Conservation (phyloP, 2,329 filamentous ascomycete genomes). For the Coleophoma crateriformis region DNA sequence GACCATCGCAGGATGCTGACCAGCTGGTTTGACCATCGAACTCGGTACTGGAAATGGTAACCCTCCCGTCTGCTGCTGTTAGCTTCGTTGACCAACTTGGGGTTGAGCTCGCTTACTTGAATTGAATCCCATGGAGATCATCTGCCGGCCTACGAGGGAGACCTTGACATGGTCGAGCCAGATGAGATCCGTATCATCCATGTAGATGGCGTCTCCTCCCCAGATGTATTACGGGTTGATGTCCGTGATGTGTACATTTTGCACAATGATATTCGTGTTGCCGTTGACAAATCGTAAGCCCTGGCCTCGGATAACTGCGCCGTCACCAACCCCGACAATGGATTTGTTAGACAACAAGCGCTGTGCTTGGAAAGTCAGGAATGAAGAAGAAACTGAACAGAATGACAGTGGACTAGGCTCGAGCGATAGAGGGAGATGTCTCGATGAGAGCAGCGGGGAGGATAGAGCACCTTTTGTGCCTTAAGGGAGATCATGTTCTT, state of each 20-base stretch:
- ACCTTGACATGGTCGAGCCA: slow-evolving; percentile 35
- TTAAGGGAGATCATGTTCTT: too few species aligned
- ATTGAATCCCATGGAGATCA: slow-evolving; percentile 30
- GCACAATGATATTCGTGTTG: slow-evolving; percentile 14
- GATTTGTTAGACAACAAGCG: neutral
- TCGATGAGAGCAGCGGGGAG: too few species aligned
- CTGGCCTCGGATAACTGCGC: neutral
- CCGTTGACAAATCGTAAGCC: slow-evolving; percentile 1
- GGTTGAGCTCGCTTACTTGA: too few species aligned
- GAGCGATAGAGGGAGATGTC: too few species aligned
- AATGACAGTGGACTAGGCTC: too few species aligned
- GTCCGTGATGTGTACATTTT: slow-evolving; percentile 35
- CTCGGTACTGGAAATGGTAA: slow-evolving; percentile 55
- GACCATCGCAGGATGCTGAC: slow-evolving; percentile 51
- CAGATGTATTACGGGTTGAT: slow-evolving; percentile 29
- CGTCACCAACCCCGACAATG: neutral
- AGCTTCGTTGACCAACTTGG: slow-evolving; percentile 31
- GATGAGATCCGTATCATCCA: slow-evolving; percentile 23
- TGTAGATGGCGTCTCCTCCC: slow-evolving; percentile 27
- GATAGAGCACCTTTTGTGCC: too few species aligned
- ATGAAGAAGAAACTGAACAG: too few species aligned
- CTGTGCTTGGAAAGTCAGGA: too few species aligned
- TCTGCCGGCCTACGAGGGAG: slow-evolving; percentile 52
- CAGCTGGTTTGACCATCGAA: slow-evolving; percentile 49
- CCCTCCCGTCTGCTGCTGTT: slow-evolving; percentile 47